Conservation (phyloP, 257 asterid genomes). For the Salvia hispanica region DNA sequence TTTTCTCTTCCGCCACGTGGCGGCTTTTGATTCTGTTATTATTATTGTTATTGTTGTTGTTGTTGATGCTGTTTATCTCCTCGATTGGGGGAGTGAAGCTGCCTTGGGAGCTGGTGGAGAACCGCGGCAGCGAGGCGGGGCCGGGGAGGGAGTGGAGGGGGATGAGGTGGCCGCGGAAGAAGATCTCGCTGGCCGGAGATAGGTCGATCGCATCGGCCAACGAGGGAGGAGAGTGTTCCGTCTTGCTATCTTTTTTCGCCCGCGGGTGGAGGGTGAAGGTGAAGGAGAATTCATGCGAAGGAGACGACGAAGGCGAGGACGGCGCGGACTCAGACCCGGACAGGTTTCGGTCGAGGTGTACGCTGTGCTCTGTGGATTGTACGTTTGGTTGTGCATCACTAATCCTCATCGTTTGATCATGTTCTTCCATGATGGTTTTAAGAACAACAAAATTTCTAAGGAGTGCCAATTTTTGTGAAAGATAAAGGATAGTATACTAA, state of each 20-base stretch:
- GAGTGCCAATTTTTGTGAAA: constrained; percentile 16
- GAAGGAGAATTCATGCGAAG: constrained; percentile 91
- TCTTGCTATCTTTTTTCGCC: background rate
- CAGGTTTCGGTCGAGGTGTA: background rate
- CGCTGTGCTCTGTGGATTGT: constrained; percentile 32
- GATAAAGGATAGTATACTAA: constrained; percentile 56
- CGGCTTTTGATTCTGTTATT: background rate
- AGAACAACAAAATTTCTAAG: constrained; percentile 2
- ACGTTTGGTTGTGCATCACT: constrained; percentile 17
- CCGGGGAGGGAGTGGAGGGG: constrained; percentile 86
- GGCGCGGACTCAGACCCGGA: too few relatives aligned
- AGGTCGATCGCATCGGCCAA: constrained; percentile 64
- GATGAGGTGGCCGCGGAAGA: constrained; percentile 88
- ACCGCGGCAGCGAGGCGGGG: constrained; percentile 58
- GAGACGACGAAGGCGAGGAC: constrained; percentile 45
- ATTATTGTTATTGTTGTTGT: background rate
- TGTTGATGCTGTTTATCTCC: constrained; percentile 25
- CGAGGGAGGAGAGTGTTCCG: constrained; percentile 38
- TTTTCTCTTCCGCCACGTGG: constrained; percentile 26
- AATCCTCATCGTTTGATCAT: constrained; percentile 8
- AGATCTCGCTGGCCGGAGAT: constrained; percentile 92
- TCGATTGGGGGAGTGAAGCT: constrained; percentile 61
- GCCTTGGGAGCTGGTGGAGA: constrained; percentile 66
- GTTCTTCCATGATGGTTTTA: constrained; percentile 41
- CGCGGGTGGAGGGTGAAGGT: constrained; percentile 62